Evolutionary conservation across 139 green algal species (phyloP).

Genomic region (Asterochloris erici): DNA sequence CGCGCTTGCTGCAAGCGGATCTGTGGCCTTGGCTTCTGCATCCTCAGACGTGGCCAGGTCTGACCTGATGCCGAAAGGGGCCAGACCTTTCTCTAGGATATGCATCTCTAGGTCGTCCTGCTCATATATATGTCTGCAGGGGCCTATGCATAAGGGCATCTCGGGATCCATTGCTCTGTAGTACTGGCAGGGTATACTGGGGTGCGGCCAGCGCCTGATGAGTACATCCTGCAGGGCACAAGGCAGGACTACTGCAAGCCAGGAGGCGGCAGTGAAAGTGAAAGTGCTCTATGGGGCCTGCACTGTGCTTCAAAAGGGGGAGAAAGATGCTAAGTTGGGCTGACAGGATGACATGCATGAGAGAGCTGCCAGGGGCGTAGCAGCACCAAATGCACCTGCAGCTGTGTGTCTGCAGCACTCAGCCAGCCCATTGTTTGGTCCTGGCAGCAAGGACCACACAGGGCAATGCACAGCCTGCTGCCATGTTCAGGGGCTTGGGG

Average conservation of each 20-base stretch:
- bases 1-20: no score
- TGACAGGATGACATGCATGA: no score
- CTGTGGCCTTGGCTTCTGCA: not conserved
- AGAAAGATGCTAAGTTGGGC: no score
- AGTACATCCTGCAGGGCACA: conserved; percentile 45
- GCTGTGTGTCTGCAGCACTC: no score
- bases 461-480: no score
- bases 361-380: no score
- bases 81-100: conserved; percentile 3
- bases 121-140: conserved; percentile 80
- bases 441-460: no score
- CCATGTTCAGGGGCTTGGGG: no score
- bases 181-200: conserved; percentile 47
- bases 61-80: not conserved
- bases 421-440: no score
- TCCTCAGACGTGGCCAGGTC: not conserved
- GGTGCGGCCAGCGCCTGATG: conserved; percentile 48
- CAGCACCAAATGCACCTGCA: no score
- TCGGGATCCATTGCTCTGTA: conserved; percentile 73
- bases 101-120: conserved; percentile 72
- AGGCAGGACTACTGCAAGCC: not conserved
- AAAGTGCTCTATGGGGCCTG: no score
- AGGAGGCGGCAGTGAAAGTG: not conserved
- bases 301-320: no score
- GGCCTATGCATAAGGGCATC: conserved; percentile 51